phyloP scores from a whole-genome alignment of 2,329 filamentous ascomycete genomes.

The Lachnum nothofagi region DNA sequence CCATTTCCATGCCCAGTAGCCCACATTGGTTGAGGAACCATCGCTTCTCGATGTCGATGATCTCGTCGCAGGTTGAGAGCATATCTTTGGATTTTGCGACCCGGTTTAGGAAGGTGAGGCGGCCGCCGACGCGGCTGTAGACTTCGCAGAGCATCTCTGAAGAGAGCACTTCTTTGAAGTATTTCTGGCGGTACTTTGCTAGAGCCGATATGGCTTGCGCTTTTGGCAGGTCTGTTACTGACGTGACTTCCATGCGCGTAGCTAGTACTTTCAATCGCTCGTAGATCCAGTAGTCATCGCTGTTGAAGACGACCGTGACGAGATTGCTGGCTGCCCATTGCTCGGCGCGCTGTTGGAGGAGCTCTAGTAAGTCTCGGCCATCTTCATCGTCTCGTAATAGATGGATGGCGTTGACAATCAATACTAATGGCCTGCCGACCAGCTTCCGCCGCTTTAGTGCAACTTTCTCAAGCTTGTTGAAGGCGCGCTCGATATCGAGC shows the following conservation, averaged over 20 bases:
- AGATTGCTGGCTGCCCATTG: slow-evolving; percentile 92
- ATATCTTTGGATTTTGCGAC: slow-evolving; percentile 85
- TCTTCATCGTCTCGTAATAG: slow-evolving; percentile 86
- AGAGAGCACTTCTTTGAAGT: slow-evolving; percentile 59
- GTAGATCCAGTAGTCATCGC: slow-evolving; percentile 98
- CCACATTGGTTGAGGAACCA: slow-evolving; percentile 79
- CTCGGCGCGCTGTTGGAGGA: slow-evolving; percentile 91
- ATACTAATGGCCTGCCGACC: slow-evolving; percentile 64
- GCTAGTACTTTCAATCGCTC: slow-evolving; percentile 88
- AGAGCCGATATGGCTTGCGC: slow-evolving; percentile 71
- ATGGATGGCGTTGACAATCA: slow-evolving; percentile 94
- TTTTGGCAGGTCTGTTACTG: slow-evolving; percentile 78
- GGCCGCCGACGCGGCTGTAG: slow-evolving; percentile 81
- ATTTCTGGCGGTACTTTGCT: slow-evolving; percentile 71
- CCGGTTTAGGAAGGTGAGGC: slow-evolving; percentile 79
- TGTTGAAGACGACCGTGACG: slow-evolving; percentile 90
- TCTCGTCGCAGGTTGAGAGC: slow-evolving; percentile 68
- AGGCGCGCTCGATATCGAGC: slow-evolving; percentile 89
- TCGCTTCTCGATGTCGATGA: slow-evolving; percentile 66
- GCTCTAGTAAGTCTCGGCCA: slow-evolving; percentile 86
- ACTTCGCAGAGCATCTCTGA: slow-evolving; percentile 63
- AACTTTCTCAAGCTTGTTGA: slow-evolving; percentile 98
- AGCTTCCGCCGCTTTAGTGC: slow-evolving; percentile 64
- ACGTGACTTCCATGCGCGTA: slow-evolving; percentile 89
- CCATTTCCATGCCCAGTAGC: slow-evolving; percentile 72